These are phyloP conservation scores for Termitomyces sp. DNA, from an alignment of 768 basidiomycete species.

Conservation along the genomic window DNA sequence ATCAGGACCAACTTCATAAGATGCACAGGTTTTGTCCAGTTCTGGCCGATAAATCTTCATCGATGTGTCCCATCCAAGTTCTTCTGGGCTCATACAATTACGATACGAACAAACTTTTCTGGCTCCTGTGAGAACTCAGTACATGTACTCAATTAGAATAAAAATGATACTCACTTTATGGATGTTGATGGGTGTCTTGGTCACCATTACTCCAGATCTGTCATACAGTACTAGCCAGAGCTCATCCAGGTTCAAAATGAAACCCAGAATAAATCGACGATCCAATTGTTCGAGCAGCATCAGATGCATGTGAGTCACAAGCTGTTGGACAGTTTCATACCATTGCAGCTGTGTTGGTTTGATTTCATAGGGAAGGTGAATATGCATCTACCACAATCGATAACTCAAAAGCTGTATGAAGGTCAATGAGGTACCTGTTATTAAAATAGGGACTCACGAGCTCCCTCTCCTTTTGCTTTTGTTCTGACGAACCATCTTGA, in stretches of 20 bases:
- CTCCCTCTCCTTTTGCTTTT: no score
- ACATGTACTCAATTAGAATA: background rate
- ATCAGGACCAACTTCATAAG: background rate
- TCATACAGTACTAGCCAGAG: slow-evolving; percentile 6
- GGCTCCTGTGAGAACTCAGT: background rate
- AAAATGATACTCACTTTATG: slow-evolving; percentile 3
- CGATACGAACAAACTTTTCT: background rate
- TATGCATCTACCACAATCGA: no score
- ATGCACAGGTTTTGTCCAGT: background rate
- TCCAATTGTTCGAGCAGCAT: slow-evolving; percentile 12
- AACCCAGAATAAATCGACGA: slow-evolving; percentile 5
- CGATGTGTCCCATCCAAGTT: background rate
- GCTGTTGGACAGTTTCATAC: background rate
- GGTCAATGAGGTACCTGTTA: no score
- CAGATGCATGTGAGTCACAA: slow-evolving; percentile 3
- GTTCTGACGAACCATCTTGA: no score
- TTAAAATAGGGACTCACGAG: no score
- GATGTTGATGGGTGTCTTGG: slow-evolving; percentile 3
- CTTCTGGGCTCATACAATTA: background rate
- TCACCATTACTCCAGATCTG: background rate
- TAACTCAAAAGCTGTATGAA: no score
- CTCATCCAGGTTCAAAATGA: slow-evolving; percentile 3
- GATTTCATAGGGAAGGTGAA: background rate
- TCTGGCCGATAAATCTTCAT: background rate
- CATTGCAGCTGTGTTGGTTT: background rate